Percentiles rank a stretch among this genome's conserved stretches.
These are phyloP conservation scores for Litsea cubeba DNA, from an alignment of 164 flowering plant species.

Conservation along the genomic window DNA sequence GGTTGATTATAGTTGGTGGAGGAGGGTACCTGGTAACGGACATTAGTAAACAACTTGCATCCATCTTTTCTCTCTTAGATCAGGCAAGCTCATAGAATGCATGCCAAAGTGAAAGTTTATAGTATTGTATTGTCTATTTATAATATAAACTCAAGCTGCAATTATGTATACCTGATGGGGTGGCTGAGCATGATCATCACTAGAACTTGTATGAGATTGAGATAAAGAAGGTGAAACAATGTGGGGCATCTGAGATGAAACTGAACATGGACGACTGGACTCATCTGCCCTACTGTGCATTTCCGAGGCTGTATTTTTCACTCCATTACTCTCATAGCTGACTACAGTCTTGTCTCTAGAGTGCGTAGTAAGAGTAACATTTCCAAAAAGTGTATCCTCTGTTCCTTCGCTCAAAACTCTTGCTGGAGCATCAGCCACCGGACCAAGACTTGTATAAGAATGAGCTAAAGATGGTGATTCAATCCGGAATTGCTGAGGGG, in stretches of 20 bases:
- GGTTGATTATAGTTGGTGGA: constrained; percentile 8
- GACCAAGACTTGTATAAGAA: not conserved
- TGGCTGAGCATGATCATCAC: not conserved
- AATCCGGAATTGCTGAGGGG: not conserved
- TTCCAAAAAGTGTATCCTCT: not conserved
- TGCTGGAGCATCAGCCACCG: constrained; percentile 2
- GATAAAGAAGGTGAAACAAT: constrained; percentile 5
- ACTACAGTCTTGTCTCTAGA: not conserved
- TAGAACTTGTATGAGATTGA: not conserved
- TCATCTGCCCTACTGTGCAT: no score
- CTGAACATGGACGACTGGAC: no score
- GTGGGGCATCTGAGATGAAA: not conserved
- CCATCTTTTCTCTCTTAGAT: not conserved
- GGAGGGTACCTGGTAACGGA: constrained; percentile 14
- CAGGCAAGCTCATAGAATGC: no score
- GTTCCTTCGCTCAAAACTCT: not conserved
- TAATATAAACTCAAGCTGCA: not conserved
- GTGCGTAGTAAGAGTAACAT: not conserved
- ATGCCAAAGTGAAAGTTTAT: no score
- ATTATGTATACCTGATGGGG: not conserved
- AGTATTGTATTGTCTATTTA: no score
- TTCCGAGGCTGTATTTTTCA: not conserved
- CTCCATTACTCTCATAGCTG: not conserved
- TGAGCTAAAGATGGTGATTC: constrained; percentile 6
- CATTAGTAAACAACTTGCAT: not conserved